These are phyloP conservation scores for Backusella parvicylindrica DNA, from an alignment of 192 early-diverging fungal species.

Conservation along the genomic window DNA sequence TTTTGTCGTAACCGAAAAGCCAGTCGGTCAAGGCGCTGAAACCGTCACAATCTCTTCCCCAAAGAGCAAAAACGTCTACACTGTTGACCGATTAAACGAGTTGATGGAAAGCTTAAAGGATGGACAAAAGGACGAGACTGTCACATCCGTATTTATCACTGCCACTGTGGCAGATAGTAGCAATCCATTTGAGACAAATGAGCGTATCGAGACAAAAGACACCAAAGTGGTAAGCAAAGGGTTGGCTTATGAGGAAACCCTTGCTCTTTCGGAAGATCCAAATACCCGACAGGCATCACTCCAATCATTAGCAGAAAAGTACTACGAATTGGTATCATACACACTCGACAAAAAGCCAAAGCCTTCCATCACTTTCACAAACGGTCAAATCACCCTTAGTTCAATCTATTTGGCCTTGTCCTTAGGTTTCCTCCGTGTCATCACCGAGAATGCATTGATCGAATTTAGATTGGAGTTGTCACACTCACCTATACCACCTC, in stretches of 20 bases:
- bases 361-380: slow-evolving; percentile 32
- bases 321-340: slow-evolving; percentile 26
- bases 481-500: slow-evolving; percentile 29
- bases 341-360: slow-evolving; percentile 4
- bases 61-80: slow-evolving; percentile 35
- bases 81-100: slow-evolving; percentile 32
- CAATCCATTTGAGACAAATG: slow-evolving; percentile 23
- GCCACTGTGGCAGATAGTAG: slow-evolving; percentile 21
- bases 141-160: slow-evolving; percentile 37
- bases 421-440: slow-evolving; percentile 30
- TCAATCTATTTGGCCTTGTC: slow-evolving; percentile 35
- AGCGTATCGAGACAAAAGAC: slow-evolving; percentile 38
- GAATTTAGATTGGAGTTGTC: not conserved
- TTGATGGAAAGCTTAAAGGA: slow-evolving; percentile 21
- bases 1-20: slow-evolving; percentile 16
- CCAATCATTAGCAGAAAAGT: not conserved
- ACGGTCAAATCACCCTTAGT: slow-evolving; percentile 36
- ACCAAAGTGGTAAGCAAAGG: slow-evolving; percentile 41
- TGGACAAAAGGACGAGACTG: slow-evolving; percentile 3
- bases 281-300: not conserved
- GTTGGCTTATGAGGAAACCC: slow-evolving; percentile 26
- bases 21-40: slow-evolving; percentile 26
- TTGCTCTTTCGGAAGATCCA: not conserved
- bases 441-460: slow-evolving; percentile 42
- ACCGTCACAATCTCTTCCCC: slow-evolving; percentile 40